These are phyloP conservation scores for Ceratobasidium sp. DNA, from an alignment of 1,284 basidiomycete species.

Conservation along the genomic window DNA sequence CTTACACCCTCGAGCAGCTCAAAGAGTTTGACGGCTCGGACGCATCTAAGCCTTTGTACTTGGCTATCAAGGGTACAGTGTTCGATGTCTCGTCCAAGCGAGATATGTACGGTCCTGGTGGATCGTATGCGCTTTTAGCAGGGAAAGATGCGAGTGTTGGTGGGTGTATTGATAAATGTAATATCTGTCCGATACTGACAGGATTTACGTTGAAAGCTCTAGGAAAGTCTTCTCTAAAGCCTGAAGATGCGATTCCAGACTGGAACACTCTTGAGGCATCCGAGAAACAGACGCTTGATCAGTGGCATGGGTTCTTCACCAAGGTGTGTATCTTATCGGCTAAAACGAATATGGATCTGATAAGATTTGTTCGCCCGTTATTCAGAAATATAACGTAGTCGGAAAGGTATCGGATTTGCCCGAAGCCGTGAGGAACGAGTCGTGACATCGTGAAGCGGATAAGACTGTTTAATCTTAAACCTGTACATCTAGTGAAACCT, in stretches of 20 bases:
- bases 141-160: slow-evolving; percentile 39
- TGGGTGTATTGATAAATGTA: not conserved
- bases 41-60: slow-evolving; percentile 76
- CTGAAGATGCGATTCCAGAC: slow-evolving; percentile 29
- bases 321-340: slow-evolving; percentile 18
- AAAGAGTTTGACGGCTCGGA: slow-evolving; percentile 75
- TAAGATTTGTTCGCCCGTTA: not conserved
- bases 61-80: slow-evolving; percentile 89
- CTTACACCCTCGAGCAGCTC: slow-evolving; percentile 75
- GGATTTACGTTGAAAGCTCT: not conserved
- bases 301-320: slow-evolving; percentile 39
- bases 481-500: not conserved
- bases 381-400: slow-evolving; percentile 33
- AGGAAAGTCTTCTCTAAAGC: slow-evolving; percentile 33
- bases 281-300: slow-evolving; percentile 23
- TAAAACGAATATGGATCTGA: not conserved
- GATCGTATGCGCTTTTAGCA: slow-evolving; percentile 45
- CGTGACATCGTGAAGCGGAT: not conserved
- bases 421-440: slow-evolving; percentile 25
- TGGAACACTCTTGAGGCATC: slow-evolving; percentile 5
- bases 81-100: slow-evolving; percentile 86
- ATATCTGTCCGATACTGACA: too few relatives aligned
- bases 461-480: not conserved
- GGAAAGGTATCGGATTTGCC: slow-evolving; percentile 36
- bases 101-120: slow-evolving; percentile 82